Evolutionary conservation across 1,139 yeast genomes (phyloP), one percentile per base, ranked within the genome.

Genomic region (Suhomyces choctaworum): DNA sequence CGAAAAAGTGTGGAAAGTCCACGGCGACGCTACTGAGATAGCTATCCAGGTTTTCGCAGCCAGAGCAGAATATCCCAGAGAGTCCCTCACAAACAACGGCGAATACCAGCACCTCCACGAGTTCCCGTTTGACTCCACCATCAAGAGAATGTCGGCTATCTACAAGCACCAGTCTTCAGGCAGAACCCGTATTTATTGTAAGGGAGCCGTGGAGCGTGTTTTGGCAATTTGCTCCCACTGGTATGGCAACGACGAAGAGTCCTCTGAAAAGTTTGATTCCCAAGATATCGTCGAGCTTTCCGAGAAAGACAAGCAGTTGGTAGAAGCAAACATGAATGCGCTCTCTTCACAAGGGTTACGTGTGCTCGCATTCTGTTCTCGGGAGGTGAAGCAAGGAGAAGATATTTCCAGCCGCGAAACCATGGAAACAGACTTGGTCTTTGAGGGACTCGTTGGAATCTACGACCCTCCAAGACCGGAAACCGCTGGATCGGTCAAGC

Each of bases 401-500:
- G 48, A 51, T 20, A 28, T 44, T 21, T 29, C 25, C 14, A 38
- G 46, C 27, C 42, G 68, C 32, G 64, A 55, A 12, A 30, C 24
- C 5, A 55, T 68, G 27, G 77, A 71, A 47, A 41, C 51, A 11
- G 52, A 56, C 23, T 49, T 68, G 40, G 55, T 60, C 3, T 71
- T 74, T 52, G 66, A 67, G 37, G 80, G 80, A 1, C 60, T 74
- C 42, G 70, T 70, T 32, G 78, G 78, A 16, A 66, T 75, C 44
- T 66, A 72, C 40, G 80, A 75, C 46, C 80, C 80, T 24, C 80
- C 80, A 19, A 64, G 80, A 38, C 68, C 66, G 4, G 80, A 74
- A 50, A 76, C 76, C 12, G 58, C 60, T 2, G 60, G 54, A 9
- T 62, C 77, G 2, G 73, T 75, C 19, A 59, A 58, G 37, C 54